Percentiles rank a stretch among this genome's conserved stretches.
phyloP scores from a whole-genome alignment of 2,329 filamentous ascomycete genomes.

The Grosmannia penicillata region DNA sequence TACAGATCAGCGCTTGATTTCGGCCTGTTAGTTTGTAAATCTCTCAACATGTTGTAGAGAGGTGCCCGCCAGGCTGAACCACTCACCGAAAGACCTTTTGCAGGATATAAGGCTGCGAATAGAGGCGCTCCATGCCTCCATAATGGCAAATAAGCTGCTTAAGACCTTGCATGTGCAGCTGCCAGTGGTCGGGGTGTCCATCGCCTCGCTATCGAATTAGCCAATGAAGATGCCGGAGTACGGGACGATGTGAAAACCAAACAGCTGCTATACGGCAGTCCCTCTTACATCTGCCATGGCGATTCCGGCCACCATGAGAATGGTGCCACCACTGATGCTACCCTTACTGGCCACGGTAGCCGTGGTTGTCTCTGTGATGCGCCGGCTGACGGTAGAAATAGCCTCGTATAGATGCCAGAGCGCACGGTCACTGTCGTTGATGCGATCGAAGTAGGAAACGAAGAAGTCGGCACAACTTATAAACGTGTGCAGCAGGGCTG shows the following conservation, averaged over 20 bases:
- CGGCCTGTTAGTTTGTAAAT: background rate
- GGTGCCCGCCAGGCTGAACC: no score
- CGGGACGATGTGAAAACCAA: no score
- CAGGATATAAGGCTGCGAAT: background rate
- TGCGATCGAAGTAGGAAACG: background rate
- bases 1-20: constrained; percentile 2
- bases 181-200: constrained; percentile 2
- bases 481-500: constrained; percentile 4
- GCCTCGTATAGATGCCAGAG: constrained; percentile 2
- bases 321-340: background rate
- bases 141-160: constrained; percentile 1
- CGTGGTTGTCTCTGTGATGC: background rate
- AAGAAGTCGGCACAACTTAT: constrained; percentile 4
- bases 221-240: no score
- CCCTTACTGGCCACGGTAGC: background rate
- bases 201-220: background rate
- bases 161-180: constrained; percentile 4
- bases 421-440: background rate
- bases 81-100: constrained; percentile 4
- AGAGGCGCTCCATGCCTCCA: constrained; percentile 1
- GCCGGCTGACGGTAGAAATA: constrained; percentile 4
- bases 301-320: constrained; percentile 2
- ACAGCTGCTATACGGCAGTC: no score
- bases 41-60: background rate
- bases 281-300: constrained; percentile 7